A percentile compares a stretch with the other conserved stretches of the same genome.
These are phyloP conservation scores for Fusarium udum DNA, from an alignment of 2,329 filamentous ascomycete species.

Conservation along the genomic window DNA sequence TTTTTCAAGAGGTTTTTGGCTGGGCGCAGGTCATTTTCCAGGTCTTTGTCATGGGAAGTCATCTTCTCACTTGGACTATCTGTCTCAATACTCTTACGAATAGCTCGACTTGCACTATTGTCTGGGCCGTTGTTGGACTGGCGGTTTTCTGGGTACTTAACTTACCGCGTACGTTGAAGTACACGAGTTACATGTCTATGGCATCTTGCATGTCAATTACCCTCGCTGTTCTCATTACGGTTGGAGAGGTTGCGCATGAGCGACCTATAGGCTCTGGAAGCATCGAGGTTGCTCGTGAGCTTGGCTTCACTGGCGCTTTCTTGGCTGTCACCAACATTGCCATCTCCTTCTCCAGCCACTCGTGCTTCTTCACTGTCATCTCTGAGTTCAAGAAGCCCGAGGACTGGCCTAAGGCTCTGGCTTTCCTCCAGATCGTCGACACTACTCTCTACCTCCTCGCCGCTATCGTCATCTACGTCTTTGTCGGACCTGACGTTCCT, in stretches of 20 bases:
- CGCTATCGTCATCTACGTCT: constrained; percentile 74
- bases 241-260: constrained; percentile 67
- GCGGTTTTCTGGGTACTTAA: constrained; percentile 67
- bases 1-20: constrained; percentile 68
- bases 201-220: constrained; percentile 71
- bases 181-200: constrained; percentile 70
- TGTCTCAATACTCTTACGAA: constrained; percentile 71
- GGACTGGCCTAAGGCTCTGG: constrained; percentile 49
- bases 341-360: constrained; percentile 71
- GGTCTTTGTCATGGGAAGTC: constrained; percentile 74
- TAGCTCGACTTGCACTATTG: constrained; percentile 69
- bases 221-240: constrained; percentile 69
- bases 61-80: constrained; percentile 74
- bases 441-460: constrained; percentile 71
- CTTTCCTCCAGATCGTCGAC: constrained; percentile 68
- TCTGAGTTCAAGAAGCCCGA: constrained; percentile 69
- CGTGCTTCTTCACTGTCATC: constrained; percentile 75
- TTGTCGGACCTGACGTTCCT: constrained; percentile 67
- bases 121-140: constrained; percentile 69
- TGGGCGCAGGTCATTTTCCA: constrained; percentile 68
- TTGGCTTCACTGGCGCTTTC: constrained; percentile 63
- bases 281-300: constrained; percentile 48
- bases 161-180: constrained; percentile 69
- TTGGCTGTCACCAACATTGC: constrained; percentile 71
- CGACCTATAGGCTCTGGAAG: constrained; percentile 49